These are phyloP conservation scores for Polyplosphaeria fusca DNA, from an alignment of 495 filamentous ascomycete species.

Conservation along the genomic window DNA sequence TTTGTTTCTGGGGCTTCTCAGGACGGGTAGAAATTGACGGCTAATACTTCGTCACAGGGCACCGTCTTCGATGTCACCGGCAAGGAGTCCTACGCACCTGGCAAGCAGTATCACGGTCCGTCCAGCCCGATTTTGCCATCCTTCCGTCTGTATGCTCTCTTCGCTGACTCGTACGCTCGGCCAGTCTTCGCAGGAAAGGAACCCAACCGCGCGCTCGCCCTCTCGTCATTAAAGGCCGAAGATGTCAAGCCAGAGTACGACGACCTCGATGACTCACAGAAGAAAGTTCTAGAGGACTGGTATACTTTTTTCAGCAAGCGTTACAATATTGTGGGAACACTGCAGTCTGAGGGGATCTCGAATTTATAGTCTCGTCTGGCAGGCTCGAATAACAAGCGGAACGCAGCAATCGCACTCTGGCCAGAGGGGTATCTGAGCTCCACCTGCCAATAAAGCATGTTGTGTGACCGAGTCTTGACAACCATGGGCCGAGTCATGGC, in stretches of 20 bases:
- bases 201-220: slow-evolving; percentile 80
- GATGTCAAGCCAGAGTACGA: slow-evolving; percentile 82
- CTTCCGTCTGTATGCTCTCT: neutral
- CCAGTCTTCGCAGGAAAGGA: slow-evolving; percentile 90
- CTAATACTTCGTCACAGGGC: too few relatives aligned
- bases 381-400: too few relatives aligned
- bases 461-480: too few relatives aligned
- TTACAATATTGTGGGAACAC: slow-evolving; percentile 79
- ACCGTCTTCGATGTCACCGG: slow-evolving; percentile 89
- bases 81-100: slow-evolving; percentile 80
- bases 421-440: too few relatives aligned
- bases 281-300: slow-evolving; percentile 84
- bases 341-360: slow-evolving; percentile 6
- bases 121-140: slow-evolving; percentile 3
- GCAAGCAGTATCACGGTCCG: slow-evolving; percentile 80
- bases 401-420: too few relatives aligned
- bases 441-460: too few relatives aligned
- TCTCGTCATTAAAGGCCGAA: slow-evolving; percentile 79
- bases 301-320: slow-evolving; percentile 92
- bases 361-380: neutral
- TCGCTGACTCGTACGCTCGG: slow-evolving; percentile 4
- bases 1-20: too few relatives aligned
- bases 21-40: too few relatives aligned
- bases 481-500: too few relatives aligned
- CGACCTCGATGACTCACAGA: slow-evolving; percentile 82